phyloP scores from a whole-genome alignment of 2,329 filamentous ascomycete species.

The Neonectria faginata region DNA sequence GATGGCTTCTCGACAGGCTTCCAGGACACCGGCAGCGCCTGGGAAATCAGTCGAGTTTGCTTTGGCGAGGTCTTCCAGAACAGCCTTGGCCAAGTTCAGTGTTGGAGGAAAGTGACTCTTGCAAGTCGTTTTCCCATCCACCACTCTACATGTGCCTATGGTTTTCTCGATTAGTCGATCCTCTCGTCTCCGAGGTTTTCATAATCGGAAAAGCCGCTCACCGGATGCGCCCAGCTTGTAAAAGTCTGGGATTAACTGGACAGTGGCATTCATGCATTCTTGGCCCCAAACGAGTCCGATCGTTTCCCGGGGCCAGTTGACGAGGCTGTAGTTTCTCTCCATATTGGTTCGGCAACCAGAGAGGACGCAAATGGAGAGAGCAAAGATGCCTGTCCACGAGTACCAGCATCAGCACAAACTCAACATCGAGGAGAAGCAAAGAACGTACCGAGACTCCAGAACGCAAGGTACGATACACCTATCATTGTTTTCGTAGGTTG shows the following conservation, averaged over 20 bases:
- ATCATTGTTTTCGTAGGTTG: constrained; percentile 17
- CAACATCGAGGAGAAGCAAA: not conserved
- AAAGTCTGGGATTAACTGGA: constrained; percentile 25
- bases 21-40: constrained; percentile 1
- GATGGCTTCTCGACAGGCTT: constrained; percentile 27
- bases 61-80: constrained; percentile 28
- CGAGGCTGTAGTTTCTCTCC: constrained; percentile 34
- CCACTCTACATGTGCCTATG: constrained; percentile 31
- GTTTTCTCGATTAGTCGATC: not conserved
- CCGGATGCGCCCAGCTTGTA: constrained; percentile 37
- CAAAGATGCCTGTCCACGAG: constrained; percentile 24
- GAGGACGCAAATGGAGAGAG: constrained; percentile 35
- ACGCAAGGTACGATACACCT: constrained; percentile 11
- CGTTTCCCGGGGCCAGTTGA: constrained; percentile 37
- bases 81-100: constrained; percentile 33
- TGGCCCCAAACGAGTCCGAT: constrained; percentile 31
- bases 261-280: constrained; percentile 30
- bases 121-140: constrained; percentile 23
- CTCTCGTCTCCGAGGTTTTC: not conserved
- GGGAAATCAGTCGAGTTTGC: constrained; percentile 5
- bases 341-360: constrained; percentile 29
- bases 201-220: accelerated
- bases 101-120: constrained; percentile 29
- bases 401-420: not conserved
- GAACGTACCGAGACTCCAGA: constrained; percentile 31